Evolutionary conservation across 2,329 filamentous ascomycete species (phyloP).

Genomic region (Neodidymelliopsis sp.): DNA sequence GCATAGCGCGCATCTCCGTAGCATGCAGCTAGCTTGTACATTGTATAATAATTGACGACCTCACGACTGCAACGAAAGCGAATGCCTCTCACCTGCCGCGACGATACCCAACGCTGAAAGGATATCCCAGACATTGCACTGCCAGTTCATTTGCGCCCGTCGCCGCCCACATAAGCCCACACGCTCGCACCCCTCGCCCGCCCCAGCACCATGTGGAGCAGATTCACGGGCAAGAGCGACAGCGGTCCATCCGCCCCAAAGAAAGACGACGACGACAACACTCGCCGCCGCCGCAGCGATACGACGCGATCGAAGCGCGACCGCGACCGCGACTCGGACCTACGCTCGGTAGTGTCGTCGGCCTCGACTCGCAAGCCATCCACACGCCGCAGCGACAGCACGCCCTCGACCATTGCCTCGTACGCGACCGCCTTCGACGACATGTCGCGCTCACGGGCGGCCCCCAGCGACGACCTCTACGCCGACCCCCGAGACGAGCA

Average conservation of each 20-base stretch:
- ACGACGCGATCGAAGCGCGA: constrained; percentile 44
- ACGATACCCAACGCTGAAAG: constrained; percentile 32
- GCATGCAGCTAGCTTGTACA: neutral
- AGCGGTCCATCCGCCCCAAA: constrained; percentile 35
- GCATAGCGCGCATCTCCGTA: constrained; percentile 23
- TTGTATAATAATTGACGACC: constrained; percentile 34
- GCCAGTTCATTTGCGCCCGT: constrained; percentile 29
- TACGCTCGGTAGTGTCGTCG: constrained; percentile 47
- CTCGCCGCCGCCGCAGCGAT: constrained; percentile 34
- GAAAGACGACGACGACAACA: constrained; percentile 37
- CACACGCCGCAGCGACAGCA: constrained; percentile 34
- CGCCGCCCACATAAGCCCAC: constrained; percentile 28
- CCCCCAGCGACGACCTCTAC: constrained; percentile 45
- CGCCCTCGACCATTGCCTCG: constrained; percentile 45
- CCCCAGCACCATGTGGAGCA: constrained; percentile 47
- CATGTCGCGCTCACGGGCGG: constrained; percentile 30
- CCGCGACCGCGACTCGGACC: constrained; percentile 29
- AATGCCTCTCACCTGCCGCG: constrained; percentile 29
- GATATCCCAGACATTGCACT: constrained; percentile 10
- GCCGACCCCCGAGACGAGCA: constrained; percentile 38
- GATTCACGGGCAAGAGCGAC: constrained; percentile 48
- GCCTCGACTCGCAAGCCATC: constrained; percentile 45
- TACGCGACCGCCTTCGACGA: constrained; percentile 51
- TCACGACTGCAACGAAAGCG: constrained; percentile 40
- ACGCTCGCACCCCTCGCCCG: constrained; percentile 18